phyloP scores from a whole-genome alignment of 2,329 filamentous ascomycete genomes.

The Rhynchosporium agropyri region DNA sequence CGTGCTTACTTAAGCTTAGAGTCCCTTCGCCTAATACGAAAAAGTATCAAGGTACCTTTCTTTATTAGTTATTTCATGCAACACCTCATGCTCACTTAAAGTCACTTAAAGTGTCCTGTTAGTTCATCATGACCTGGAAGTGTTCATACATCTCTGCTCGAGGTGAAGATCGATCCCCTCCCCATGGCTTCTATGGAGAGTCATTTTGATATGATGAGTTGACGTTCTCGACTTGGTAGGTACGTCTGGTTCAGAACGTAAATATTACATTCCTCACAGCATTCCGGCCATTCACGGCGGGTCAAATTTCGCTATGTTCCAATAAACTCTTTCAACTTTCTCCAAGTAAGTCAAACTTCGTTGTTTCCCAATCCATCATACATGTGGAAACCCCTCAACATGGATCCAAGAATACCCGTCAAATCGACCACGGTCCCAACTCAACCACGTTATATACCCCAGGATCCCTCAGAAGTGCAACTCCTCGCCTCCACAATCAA shows the following conservation, averaged over 20 bases:
- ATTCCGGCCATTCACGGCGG: background rate
- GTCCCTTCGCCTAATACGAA: background rate
- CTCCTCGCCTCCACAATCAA: constrained; percentile 29
- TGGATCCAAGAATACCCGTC: constrained; percentile 11
- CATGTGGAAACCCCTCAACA: background rate
- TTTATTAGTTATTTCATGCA: no score
- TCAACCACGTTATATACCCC: constrained; percentile 28
- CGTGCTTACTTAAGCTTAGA: background rate
- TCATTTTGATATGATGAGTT: no score
- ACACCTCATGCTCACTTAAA: no score
- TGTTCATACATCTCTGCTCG: no score
- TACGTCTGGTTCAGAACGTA: background rate
- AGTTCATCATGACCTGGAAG: no score
- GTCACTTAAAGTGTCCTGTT: no score
- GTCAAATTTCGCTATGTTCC: background rate
- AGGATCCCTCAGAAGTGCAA: constrained; percentile 27
- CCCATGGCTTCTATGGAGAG: no score
- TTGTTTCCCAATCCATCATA: background rate
- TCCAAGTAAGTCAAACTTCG: constrained; percentile 2
- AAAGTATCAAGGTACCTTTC: no score
- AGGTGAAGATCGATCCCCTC: no score
- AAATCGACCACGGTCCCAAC: constrained; percentile 10
- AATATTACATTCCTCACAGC: constrained; percentile 8
- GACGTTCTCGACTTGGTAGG: no score
- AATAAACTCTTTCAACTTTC: background rate